Percentiles rank a stretch among this genome's conserved stretches.
Conservation (phyloP, 495 filamentous ascomycete species). For the Aspergillus affinis region DNA sequence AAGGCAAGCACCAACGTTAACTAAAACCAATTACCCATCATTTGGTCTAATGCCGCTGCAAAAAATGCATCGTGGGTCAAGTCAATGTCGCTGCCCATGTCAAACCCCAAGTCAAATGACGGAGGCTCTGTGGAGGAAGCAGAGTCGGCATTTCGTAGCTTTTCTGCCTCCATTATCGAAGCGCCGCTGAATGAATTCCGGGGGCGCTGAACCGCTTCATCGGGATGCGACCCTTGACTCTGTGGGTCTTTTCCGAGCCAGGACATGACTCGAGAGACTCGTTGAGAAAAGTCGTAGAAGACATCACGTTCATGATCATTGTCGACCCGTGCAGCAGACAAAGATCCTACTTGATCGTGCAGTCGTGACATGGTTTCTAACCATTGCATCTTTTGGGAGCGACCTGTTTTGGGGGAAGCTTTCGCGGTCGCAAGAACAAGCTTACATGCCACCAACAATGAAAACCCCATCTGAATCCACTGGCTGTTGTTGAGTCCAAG, state of each 20-base stretch:
- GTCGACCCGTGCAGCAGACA: conserved; percentile 20
- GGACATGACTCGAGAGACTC: conserved; percentile 1
- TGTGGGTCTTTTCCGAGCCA: not conserved
- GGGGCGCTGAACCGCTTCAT: not conserved
- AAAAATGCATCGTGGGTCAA: not conserved
- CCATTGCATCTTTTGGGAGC: conserved; percentile 1
- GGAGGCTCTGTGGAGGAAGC: not conserved
- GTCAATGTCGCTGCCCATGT: not conserved
- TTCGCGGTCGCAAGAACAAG: conserved; percentile 10
- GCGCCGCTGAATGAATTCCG: not conserved
- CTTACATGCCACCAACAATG: conserved; percentile 19
- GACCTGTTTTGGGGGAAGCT: not conserved
- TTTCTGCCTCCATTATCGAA: too few species aligned
- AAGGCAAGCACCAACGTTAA: not conserved
- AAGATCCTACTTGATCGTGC: conserved; percentile 12
- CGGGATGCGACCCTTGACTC: not conserved
- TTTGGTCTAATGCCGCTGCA: not conserved
- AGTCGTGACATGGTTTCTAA: conserved; percentile 14
- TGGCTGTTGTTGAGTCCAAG: conserved; percentile 25
- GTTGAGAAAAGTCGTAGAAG: not conserved
- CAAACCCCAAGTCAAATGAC: not conserved
- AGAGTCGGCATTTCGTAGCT: not conserved
- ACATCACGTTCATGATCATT: conserved; percentile 11
- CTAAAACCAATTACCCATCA: conserved; percentile 4
- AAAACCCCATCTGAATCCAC: conserved; percentile 29